A percentile compares a stretch with the other conserved stretches of the same genome.
Evolutionary conservation across 2,329 filamentous ascomycete species (phyloP).

Genomic region (Hirsutella rhossiliensis): DNA sequence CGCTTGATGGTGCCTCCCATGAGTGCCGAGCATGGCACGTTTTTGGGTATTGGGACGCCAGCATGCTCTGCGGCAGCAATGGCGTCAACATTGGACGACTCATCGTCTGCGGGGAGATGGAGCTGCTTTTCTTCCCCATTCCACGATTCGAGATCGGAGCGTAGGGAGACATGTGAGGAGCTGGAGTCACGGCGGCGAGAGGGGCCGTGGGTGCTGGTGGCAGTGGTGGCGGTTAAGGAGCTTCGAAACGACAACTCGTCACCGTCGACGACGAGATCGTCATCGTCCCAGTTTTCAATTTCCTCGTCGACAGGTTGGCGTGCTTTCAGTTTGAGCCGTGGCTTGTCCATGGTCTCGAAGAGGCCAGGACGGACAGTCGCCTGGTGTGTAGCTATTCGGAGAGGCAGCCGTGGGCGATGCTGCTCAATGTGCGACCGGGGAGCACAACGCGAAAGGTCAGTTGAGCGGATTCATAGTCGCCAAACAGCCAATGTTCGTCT

Average conservation of each 20-base stretch:
- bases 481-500: background rate
- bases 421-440: background rate
- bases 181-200: slow-evolving; percentile 58
- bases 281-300: slow-evolving; percentile 71
- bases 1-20: slow-evolving; percentile 89
- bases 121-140: slow-evolving; percentile 79
- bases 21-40: slow-evolving; percentile 78
- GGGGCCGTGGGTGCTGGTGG: slow-evolving; percentile 6
- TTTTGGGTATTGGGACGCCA: slow-evolving; percentile 80
- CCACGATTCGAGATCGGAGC: slow-evolving; percentile 68
- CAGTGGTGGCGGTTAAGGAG: slow-evolving; percentile 24
- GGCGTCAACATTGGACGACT: slow-evolving; percentile 70
- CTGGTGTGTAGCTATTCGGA: background rate
- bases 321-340: slow-evolving; percentile 42
- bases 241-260: slow-evolving; percentile 51
- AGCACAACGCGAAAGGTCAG: slow-evolving; percentile 5
- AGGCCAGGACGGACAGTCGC: slow-evolving; percentile 5
- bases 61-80: slow-evolving; percentile 79
- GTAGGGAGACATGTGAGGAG: slow-evolving; percentile 71
- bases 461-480: slow-evolving; percentile 11
- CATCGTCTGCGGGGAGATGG: slow-evolving; percentile 72
- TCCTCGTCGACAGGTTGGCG: slow-evolving; percentile 43
- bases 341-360: slow-evolving; percentile 34
- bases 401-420: background rate
- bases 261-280: slow-evolving; percentile 58